Base-by-base conservation (phyloP, 1,284 basidiomycete genomes). In the Microstroma glucosiphilum region DNA sequence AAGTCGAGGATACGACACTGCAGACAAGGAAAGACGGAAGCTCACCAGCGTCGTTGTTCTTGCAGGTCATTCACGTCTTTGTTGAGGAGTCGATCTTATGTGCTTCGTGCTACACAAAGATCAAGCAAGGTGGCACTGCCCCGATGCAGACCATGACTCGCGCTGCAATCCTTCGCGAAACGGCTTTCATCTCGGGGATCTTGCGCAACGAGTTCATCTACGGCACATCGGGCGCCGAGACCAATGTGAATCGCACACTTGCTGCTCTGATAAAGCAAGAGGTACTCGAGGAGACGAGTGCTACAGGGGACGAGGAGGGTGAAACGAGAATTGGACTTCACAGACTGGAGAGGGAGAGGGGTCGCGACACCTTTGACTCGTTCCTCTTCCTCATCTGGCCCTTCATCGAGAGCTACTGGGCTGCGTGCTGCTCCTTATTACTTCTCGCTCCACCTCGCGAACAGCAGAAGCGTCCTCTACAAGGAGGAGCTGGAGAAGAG, bases 121-220 rank as follows among this genome's bases (percentile, higher is more conserved):
- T 80, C 69, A 80, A 80, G 65, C 76, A 79, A 40, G 80, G 79
- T 56, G 78, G 78, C 8, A 69, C 71, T 0, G 69, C 75, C 0
- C 70, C 70, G 1, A 70, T 72, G 57, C 79, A 80, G 67, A 56
- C 69, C 15, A 80, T 80, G 78, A 61, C 69, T 13, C 61, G 64
- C 17, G 59, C 61, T 19, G 65, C 73, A 2, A 60, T 79, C 42
- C 41, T 76, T 19, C 41, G 46, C 51, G 75, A 79, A 51, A 69
- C 74, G 57, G 60, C 67, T 12, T 80, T 79, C 67, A 66, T 80
- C 59, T 79, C 76, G 1, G 64, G 70, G 3, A 65, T 80, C 12
- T 63, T 80, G 23, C 73, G 77, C 58, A 76, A 79, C 69, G 80
- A 80, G 59, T 80, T 80, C 23, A 76, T 80, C 21, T 80, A 73